Conservation (phyloP, 2,329 filamentous ascomycete genomes). For the Clarireedia monteithiana region DNA sequence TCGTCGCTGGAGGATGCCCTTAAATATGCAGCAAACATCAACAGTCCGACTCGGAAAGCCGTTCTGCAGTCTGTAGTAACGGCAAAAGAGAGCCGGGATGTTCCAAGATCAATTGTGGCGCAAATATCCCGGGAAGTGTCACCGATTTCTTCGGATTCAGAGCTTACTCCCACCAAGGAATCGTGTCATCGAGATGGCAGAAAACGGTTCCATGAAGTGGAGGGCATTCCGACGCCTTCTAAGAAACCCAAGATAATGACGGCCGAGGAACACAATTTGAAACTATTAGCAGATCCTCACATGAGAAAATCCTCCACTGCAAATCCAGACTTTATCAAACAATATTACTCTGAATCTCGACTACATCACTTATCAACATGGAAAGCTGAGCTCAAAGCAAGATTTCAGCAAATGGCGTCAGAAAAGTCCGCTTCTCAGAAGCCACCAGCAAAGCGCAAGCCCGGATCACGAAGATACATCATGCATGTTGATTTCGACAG, state of each 20-base stretch:
- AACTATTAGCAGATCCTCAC: constrained; percentile 74
- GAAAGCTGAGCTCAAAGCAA: constrained; percentile 90
- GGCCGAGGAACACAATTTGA: constrained; percentile 86
- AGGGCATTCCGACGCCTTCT: constrained; percentile 11
- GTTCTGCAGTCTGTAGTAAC: not conserved
- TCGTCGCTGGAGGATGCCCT: constrained; percentile 29
- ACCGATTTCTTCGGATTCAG: not conserved
- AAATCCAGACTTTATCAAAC: constrained; percentile 87
- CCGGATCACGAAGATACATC: constrained; percentile 68
- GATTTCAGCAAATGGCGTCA: constrained; percentile 71
- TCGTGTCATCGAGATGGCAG: not conserved
- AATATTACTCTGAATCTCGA: constrained; percentile 91
- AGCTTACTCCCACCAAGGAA: not conserved
- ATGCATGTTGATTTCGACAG: constrained; percentile 97
- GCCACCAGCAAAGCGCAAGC: constrained; percentile 40
- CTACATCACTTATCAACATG: constrained; percentile 92
- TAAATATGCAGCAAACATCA: constrained; percentile 13
- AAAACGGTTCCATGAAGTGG: constrained; percentile 12
- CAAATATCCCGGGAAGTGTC: not conserved
- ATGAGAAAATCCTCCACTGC: constrained; percentile 84
- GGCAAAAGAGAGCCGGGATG: not conserved
- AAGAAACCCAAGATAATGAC: constrained; percentile 45
- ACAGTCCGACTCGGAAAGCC: not conserved
- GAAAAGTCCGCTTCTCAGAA: constrained; percentile 52
- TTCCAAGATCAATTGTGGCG: too few relatives aligned